Conservation (phyloP, 176 grass and related monocot genomes). For the Eleusine coracana region DNA sequence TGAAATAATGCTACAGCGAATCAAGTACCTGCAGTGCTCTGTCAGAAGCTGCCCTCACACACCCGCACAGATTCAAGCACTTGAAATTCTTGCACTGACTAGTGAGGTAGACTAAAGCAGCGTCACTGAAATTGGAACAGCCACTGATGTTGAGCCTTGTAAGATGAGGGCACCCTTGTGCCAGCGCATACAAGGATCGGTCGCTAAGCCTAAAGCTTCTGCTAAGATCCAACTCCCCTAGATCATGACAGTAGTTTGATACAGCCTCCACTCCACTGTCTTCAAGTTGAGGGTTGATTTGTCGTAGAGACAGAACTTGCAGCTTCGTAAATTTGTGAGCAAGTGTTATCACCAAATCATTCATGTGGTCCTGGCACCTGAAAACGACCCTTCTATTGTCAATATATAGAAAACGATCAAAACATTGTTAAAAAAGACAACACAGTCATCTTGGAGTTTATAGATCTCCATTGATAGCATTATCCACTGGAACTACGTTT, state of each 20-base stretch:
- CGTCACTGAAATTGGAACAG: constrained; percentile 73
- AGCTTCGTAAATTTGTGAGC: constrained; percentile 75
- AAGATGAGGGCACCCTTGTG: constrained; percentile 60
- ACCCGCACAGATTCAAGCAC: constrained; percentile 78
- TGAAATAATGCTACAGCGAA: background rate
- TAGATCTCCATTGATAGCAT: background rate
- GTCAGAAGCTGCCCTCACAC: constrained; percentile 67
- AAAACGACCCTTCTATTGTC: constrained; percentile 25
- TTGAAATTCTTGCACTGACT: constrained; percentile 62
- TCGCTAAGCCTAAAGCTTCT: constrained; percentile 78
- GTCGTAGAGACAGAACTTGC: constrained; percentile 66
- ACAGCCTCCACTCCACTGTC: constrained; percentile 74
- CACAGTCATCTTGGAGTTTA: background rate
- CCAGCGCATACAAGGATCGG: constrained; percentile 69
- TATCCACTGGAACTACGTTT: background rate
- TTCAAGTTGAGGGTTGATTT: constrained; percentile 83
- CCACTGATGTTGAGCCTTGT: constrained; percentile 86
- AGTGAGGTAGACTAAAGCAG: constrained; percentile 59
- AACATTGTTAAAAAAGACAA: constrained; percentile 11
- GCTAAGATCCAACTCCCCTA: constrained; percentile 76
- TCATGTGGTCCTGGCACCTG: constrained; percentile 89
- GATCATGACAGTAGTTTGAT: constrained; percentile 66
- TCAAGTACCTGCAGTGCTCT: constrained; percentile 69
- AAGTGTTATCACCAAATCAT: constrained; percentile 64
- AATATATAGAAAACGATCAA: background rate